Evolutionary conservation across 2,329 filamentous ascomycete species (phyloP).

Genomic region (Sphaerulina vaccinii): DNA sequence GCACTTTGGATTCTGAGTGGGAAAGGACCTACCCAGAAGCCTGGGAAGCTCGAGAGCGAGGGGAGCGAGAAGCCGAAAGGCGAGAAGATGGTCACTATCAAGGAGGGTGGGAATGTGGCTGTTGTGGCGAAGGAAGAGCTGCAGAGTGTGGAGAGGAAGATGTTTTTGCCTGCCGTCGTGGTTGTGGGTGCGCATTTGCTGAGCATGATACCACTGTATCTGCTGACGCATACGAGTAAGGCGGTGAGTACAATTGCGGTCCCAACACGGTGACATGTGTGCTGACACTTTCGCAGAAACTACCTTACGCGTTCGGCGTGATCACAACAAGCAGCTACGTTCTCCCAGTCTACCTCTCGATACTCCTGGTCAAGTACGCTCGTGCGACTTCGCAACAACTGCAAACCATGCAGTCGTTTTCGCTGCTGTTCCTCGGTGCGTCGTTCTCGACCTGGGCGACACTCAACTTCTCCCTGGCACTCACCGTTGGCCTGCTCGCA

Average conservation of each 20-base stretch:
- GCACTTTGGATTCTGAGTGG: constrained; percentile 91
- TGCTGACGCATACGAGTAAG: constrained; percentile 74
- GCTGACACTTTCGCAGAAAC: constrained; percentile 40
- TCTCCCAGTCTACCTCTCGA: constrained; percentile 30
- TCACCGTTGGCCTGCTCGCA: constrained; percentile 77
- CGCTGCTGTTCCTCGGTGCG: constrained; percentile 86
- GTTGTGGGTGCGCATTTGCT: constrained; percentile 72
- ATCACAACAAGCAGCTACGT: constrained; percentile 49
- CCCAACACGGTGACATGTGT: neutral
- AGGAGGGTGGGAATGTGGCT: constrained; percentile 38
- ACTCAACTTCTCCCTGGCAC: constrained; percentile 88
- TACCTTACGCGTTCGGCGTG: constrained; percentile 44
- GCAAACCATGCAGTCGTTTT: constrained; percentile 82
- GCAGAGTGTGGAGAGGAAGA: constrained; percentile 57
- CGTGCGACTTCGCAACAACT: constrained; percentile 59
- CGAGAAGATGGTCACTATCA: constrained; percentile 38
- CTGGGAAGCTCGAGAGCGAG: constrained; percentile 36
- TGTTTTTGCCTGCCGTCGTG: constrained; percentile 71
- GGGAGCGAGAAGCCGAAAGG: constrained; percentile 37
- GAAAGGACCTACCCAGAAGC: constrained; percentile 29
- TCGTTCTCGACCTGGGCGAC: constrained; percentile 90
- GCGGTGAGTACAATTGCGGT: constrained; percentile 52
- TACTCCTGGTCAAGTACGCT: constrained; percentile 21
- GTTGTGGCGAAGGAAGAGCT: constrained; percentile 42
- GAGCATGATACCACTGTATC: constrained; percentile 75